phyloP scores from a whole-genome alignment of 2,329 filamentous ascomycete species.

The Lasiodiplodia theobromae region DNA sequence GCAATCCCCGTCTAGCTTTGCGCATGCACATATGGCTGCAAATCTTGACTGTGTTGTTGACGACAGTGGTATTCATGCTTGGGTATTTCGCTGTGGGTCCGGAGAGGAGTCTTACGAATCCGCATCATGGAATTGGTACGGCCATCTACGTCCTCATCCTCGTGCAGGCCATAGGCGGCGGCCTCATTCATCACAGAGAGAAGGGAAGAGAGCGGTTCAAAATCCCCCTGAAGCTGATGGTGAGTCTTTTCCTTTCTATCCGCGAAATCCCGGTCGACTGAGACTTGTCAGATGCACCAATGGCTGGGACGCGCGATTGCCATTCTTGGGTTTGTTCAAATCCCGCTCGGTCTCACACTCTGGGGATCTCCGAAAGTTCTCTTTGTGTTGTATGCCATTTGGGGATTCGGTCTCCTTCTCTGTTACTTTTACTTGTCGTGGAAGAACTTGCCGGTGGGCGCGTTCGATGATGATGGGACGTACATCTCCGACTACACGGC shows the following conservation, averaged over 20 bases:
- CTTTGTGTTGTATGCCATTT: constrained; percentile 86
- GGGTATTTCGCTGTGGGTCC: constrained; percentile 82
- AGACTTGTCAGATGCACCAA: constrained; percentile 72
- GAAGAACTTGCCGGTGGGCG: constrained; percentile 63
- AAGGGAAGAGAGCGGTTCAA: constrained; percentile 61
- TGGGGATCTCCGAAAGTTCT: constrained; percentile 87
- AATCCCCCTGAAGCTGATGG: constrained; percentile 65
- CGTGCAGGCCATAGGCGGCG: constrained; percentile 74
- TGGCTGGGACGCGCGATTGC: constrained; percentile 83
- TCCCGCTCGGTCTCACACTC: constrained; percentile 86
- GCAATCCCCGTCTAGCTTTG: constrained; percentile 67
- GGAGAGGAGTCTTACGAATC: constrained; percentile 75
- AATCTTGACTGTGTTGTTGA: constrained; percentile 70
- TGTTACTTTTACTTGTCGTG: constrained; percentile 83
- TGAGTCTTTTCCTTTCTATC: constrained; percentile 43
- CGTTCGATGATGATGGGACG: constrained; percentile 64
- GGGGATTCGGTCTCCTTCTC: constrained; percentile 74
- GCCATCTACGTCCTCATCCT: constrained; percentile 78
- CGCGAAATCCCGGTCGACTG: neutral
- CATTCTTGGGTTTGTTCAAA: constrained; percentile 82
- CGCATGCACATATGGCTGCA: constrained; percentile 78
- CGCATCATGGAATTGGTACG: constrained; percentile 83
- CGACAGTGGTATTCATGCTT: constrained; percentile 75
- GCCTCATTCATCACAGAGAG: constrained; percentile 65
- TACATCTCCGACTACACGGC: constrained; percentile 64